These are phyloP conservation scores for Perkinsus chesapeaki DNA, from an alignment of 169 alveolate species.

Conservation along the genomic window DNA sequence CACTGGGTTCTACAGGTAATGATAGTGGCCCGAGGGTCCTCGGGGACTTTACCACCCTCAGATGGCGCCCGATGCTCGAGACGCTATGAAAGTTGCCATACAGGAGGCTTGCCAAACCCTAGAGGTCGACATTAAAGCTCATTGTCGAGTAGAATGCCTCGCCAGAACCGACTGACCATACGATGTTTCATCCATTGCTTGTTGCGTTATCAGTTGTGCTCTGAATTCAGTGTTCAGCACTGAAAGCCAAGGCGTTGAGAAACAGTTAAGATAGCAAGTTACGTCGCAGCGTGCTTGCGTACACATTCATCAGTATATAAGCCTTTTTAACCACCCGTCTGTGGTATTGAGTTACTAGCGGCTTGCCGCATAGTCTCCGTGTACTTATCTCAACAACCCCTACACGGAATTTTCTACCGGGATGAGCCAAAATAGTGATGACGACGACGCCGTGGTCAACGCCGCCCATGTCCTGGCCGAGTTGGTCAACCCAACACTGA, in stretches of 20 bases:
- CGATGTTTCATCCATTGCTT: neutral
- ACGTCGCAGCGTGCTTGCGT: neutral
- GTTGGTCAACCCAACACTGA: neutral
- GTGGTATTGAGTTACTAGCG: neutral
- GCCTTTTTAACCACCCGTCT: neutral
- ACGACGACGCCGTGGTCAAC: neutral
- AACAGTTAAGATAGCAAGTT: neutral
- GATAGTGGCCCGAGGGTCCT: neutral
- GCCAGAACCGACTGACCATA: neutral
- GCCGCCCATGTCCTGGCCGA: neutral
- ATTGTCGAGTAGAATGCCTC: neutral
- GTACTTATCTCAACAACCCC: neutral
- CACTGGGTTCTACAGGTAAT: neutral
- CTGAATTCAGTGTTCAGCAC: neutral
- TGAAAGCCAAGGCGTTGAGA: neutral
- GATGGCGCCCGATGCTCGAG: neutral
- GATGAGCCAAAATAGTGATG: neutral
- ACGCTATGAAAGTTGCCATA: neutral
- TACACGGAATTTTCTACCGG: neutral
- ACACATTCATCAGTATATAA: neutral
- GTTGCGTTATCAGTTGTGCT: too few relatives aligned
- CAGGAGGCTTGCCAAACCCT: neutral
- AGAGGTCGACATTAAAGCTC: neutral
- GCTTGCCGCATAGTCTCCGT: neutral
- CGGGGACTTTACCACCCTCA: neutral